These are phyloP conservation scores for Chrysoporthe cubensis DNA, from an alignment of 2,329 filamentous ascomycete genomes.

Conservation along the genomic window DNA sequence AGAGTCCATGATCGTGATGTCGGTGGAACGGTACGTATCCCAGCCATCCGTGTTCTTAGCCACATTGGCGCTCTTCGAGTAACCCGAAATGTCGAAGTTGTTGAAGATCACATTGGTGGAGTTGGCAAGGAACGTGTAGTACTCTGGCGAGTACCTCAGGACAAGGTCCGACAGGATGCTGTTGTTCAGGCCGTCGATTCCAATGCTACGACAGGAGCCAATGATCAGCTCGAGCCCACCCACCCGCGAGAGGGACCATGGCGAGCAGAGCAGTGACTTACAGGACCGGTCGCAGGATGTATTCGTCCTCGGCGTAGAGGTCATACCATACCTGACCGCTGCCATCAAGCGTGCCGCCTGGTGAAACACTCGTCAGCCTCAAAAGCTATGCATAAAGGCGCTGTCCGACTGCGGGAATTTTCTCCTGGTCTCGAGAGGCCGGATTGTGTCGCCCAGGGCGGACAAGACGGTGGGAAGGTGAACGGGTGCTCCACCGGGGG, in stretches of 20 bases:
- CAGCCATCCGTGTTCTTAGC: constrained; percentile 70
- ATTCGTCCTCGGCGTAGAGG: constrained; percentile 59
- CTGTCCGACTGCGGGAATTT: constrained; percentile 5
- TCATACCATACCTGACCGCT: constrained; percentile 70
- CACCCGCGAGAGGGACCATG: no score
- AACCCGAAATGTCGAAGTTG: constrained; percentile 62
- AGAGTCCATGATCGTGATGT: constrained; percentile 66
- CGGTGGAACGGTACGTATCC: constrained; percentile 63
- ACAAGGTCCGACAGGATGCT: constrained; percentile 61
- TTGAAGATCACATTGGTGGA: constrained; percentile 63
- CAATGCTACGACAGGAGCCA: constrained; percentile 41
- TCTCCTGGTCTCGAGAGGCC: background rate
- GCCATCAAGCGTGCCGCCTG: constrained; percentile 54
- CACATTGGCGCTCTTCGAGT: constrained; percentile 51
- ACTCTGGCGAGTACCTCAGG: constrained; percentile 58
- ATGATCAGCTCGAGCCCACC: constrained; percentile 10
- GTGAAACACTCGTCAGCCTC: constrained; percentile 22
- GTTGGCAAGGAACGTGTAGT: constrained; percentile 66
- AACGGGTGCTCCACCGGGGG: constrained; percentile 3
- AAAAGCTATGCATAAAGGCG: constrained; percentile 14
- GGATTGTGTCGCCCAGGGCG: no score
- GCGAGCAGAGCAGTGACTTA: constrained; percentile 11
- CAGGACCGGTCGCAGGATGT: constrained; percentile 63
- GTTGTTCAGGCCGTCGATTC: constrained; percentile 59
- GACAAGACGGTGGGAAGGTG: background rate